phyloP scores from a whole-genome alignment of 148 eudicot species.

The Spergularia marina region DNA sequence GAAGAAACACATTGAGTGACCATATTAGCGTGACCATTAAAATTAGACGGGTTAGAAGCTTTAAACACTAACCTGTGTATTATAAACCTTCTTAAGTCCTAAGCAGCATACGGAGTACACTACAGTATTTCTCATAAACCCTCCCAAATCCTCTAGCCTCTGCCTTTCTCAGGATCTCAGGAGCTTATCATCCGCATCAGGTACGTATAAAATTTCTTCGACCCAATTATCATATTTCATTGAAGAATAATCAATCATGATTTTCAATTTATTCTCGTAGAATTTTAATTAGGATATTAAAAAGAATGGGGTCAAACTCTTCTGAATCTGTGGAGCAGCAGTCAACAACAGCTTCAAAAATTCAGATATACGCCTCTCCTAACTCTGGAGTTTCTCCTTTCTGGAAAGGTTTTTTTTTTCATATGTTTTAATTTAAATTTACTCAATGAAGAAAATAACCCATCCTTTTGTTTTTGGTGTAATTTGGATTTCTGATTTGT shows the following conservation, averaged over 20 bases:
- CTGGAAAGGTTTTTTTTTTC: conserved; percentile 52
- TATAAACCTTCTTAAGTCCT: no score
- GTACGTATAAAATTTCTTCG: no score
- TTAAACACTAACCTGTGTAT: no score
- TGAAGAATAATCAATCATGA: neutral
- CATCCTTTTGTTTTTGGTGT: neutral
- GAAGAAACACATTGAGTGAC: no score
- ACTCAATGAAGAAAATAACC: neutral
- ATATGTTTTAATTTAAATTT: neutral
- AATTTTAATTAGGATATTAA: neutral
- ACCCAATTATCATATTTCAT: neutral
- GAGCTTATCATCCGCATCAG: neutral
- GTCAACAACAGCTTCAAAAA: conserved; percentile 31
- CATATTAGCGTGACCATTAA: no score
- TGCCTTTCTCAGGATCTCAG: no score
- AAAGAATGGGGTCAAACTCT: conserved; percentile 24
- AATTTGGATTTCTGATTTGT: conserved; percentile 7
- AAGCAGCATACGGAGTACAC: no score
- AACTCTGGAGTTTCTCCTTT: conserved; percentile 66
- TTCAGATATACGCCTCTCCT: conserved; percentile 71
- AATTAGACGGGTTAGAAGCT: no score
- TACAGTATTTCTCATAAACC: neutral
- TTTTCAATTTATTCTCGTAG: neutral
- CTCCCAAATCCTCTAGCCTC: neutral
- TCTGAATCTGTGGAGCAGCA: conserved; percentile 31